Base-by-base conservation (phyloP, 495 filamentous ascomycete species). In the Daldinia decipiens region DNA sequence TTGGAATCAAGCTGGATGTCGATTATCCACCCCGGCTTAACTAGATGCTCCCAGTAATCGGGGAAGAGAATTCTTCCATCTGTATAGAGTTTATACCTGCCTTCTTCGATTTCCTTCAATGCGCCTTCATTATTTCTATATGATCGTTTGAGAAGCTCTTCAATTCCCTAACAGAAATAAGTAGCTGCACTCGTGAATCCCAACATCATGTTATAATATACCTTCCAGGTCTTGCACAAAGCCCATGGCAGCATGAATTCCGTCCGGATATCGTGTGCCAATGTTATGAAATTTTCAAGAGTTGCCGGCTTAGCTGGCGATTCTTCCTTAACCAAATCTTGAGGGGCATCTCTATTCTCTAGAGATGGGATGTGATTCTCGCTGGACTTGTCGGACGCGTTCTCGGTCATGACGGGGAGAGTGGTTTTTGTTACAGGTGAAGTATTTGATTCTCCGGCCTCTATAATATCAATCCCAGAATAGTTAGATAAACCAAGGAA, bases 151-250 rank as follows among this genome's bases (percentile, higher is more conserved):
- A 62, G 15, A 19, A 62, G 40, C 4, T 38, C 45, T 52, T 53
- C 45, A 17, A 62, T 52, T 9, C 59, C 47, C 59, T 62, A 53
- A 24, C 8, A 62, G 2, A 52, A 27, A 32, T 62, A 38, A 61
- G 43, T 26, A 50, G n/a, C 27, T 11, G 32, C 3, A 11, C 40
- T 11, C 8, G 4, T 5, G 36, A 52, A 27, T 2, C 21, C 9
- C 4, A 34, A 52, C 19, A 29, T 1, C 19, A 27, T 7, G 7
- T 19, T 3, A n/a, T 39, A 39, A 17, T 19, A n/a, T 51, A 51
- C 59, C 59, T 52, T 62, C 59, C 59, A 62, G 13, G 59, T 53
- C 47, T 53, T 62, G 31, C 59, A 62, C 11, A 38, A 32, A 36
- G 29, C 34, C 40, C 38, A 50, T n/a, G 58, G 58, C 5, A 60